Base-by-base conservation (phyloP, 1,139 yeast species). In the Saccharomyces hybrid region DNA sequence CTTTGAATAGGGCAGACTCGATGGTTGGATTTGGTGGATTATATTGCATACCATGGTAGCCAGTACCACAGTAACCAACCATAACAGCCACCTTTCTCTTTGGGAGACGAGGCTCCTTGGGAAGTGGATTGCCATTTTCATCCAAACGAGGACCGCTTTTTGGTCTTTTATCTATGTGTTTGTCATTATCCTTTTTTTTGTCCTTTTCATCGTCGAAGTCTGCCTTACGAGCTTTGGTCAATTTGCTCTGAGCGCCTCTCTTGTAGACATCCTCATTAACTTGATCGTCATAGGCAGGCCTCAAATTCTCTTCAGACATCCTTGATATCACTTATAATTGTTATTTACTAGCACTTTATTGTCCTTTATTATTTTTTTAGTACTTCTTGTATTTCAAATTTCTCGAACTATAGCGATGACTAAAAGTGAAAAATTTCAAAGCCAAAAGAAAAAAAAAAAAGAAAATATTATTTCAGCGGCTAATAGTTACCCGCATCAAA, bases 41-140 rank as follows among this genome's bases (percentile, higher is more conserved):
- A 61, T 88, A 76, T 71, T 93, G 99, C 96, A 93, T 89, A 11
- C 99, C 99, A 70, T 89, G 95, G 71, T 91, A 93, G 0, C 99
- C 99, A 0, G 98, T 85, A 50, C 99, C 99, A 71, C 98, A 93
- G 73, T 93, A 93, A 1, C 99, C 99, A 62, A 93, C 78, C 84
- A 90, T 78, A 60, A 88, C 85, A 0, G 97, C 98, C 25, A 90
- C 96, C 70, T 93, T 93, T 51, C 71, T 71, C 64, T 74, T 74
- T 47, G 77, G 77, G 51, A 67, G 61, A 61, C 75, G 68, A 16
- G 61, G 60, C 49, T 67, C 71, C 50, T 61, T 76, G 16, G 78
- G 78, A 46, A 82, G 69, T 9, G 84, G 83, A 41, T 80, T 76
- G 8, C 91, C 91, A 47, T 82, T 71, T 29, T 75, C 85, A 67